Evolutionary conservation across 176 grass and related monocot genomes (phyloP).

Genomic region (Hordeum vulgare): DNA sequence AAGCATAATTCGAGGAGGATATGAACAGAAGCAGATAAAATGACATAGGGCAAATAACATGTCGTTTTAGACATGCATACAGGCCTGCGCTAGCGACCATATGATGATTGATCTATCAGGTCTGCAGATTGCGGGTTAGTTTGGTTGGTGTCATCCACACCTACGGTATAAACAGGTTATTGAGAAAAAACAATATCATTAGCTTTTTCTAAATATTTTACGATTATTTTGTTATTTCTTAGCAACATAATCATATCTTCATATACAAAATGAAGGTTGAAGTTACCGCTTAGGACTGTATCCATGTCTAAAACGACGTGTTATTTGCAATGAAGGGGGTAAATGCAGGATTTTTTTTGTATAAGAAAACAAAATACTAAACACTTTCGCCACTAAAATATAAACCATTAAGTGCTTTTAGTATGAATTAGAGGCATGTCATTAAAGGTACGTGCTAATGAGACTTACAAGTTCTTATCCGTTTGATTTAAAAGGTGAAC

Average conservation of each 20-base stretch:
- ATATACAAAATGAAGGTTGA: background rate
- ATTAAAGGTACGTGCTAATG: background rate
- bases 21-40: background rate
- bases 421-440: background rate
- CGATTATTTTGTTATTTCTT: background rate
- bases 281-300: background rate
- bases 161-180: background rate
- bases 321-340: background rate
- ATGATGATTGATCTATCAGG: too few relatives aligned
- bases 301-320: background rate
- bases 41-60: background rate
- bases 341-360: background rate
- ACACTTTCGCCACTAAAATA: background rate
- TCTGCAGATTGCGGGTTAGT: background rate
- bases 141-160: background rate
- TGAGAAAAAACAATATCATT: background rate
- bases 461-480: conserved; percentile 22
- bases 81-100: too few relatives aligned
- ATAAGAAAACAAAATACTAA: background rate
- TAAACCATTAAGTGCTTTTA: background rate
- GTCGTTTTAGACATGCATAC: too few relatives aligned
- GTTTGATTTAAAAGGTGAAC: conserved; percentile 63
- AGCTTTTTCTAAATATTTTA: background rate
- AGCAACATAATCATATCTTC: background rate
- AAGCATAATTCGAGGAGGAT: background rate